Conservation (phyloP, 106 monocot genomes). For the Dendrobium chrysotoxum region DNA sequence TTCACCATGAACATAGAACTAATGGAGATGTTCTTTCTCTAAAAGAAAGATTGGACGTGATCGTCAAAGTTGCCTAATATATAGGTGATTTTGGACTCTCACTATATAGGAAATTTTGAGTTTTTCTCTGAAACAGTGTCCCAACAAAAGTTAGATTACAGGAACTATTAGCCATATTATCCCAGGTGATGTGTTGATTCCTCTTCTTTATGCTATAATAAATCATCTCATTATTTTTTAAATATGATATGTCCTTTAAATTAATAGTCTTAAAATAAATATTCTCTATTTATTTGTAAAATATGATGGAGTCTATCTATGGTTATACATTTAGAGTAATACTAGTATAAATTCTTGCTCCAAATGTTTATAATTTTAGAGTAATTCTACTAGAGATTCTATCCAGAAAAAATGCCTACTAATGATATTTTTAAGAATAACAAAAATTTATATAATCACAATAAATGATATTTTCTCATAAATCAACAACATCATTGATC, state of each 20-base stretch:
- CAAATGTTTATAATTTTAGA: constrained; percentile 15
- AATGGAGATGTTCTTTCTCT: neutral
- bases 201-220: no score
- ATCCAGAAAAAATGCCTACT: constrained; percentile 12
- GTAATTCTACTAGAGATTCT: constrained; percentile 9
- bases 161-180: neutral
- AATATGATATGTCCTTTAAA: no score
- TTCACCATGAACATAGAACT: constrained; percentile 1
- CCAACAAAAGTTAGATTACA: neutral
- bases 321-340: neutral
- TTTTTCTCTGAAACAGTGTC: neutral
- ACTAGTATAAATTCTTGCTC: neutral
- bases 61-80: constrained; percentile 33
- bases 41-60: constrained; percentile 22
- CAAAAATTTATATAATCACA: neutral
- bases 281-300: neutral
- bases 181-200: neutral
- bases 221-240: neutral
- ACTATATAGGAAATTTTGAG: neutral
- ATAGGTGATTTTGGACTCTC: constrained; percentile 48
- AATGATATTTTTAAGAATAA: constrained; percentile 9
- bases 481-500: constrained; percentile 5
- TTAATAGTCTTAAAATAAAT: neutral
- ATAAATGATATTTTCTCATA: neutral
- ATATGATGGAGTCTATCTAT: constrained; percentile 3